These are phyloP conservation scores for Lenzites betulinus DNA, from an alignment of 768 basidiomycete species.

Conservation along the genomic window DNA sequence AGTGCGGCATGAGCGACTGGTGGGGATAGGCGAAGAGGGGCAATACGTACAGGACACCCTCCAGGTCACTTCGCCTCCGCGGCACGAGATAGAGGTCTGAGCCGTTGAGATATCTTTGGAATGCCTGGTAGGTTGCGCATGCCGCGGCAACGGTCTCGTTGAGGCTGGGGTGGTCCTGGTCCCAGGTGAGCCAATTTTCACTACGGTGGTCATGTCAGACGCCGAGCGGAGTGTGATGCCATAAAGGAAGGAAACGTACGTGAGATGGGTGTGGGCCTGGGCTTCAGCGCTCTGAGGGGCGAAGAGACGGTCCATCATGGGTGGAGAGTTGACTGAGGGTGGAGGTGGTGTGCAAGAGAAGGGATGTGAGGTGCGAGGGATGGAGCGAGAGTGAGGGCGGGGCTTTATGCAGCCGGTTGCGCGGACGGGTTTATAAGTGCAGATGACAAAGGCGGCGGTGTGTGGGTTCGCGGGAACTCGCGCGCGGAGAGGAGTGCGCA, in stretches of 20 bases:
- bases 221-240: not conserved
- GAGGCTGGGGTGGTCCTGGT: slow-evolving; percentile 66
- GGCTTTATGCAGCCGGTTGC: not conserved
- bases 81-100: slow-evolving; percentile 74
- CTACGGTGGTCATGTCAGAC: slow-evolving; percentile 37
- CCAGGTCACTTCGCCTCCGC: slow-evolving; percentile 62
- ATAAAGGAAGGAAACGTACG: slow-evolving; percentile 43
- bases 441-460: slow-evolving; percentile 7
- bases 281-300: slow-evolving; percentile 77
- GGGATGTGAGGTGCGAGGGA: not conserved
- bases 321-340: not conserved
- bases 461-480: not conserved
- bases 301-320: slow-evolving; percentile 67
- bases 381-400: not conserved
- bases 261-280: slow-evolving; percentile 64
- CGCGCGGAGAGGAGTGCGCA: not conserved
- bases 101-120: slow-evolving; percentile 71
- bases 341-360: not conserved
- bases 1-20: not conserved
- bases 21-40: slow-evolving; percentile 8
- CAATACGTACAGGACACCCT: slow-evolving; percentile 64
- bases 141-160: slow-evolving; percentile 76
- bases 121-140: slow-evolving; percentile 79
- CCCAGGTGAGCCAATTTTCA: slow-evolving; percentile 70
- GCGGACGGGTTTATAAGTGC: not conserved